Evolutionary conservation across 2,329 filamentous ascomycete genomes (phyloP).

Genomic region (Fonsecaea erecta): DNA sequence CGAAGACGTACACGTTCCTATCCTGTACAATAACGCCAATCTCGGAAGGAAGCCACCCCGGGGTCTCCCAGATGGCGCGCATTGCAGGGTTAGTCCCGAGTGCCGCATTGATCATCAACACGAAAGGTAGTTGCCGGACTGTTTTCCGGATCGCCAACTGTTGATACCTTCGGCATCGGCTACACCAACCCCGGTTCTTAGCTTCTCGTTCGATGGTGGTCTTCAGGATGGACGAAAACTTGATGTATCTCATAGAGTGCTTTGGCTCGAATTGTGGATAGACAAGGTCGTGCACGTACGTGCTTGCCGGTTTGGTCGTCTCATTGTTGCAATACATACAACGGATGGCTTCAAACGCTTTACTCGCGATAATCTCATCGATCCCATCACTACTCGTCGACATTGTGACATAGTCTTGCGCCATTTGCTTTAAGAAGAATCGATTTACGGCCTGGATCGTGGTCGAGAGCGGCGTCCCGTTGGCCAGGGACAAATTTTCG

Average conservation of each 20-base stretch:
- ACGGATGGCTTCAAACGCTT: conserved; percentile 63
- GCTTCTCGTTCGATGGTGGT: conserved; percentile 87
- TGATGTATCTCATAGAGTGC: conserved; percentile 54
- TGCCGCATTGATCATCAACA: conserved; percentile 85
- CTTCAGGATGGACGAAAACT: conserved; percentile 90
- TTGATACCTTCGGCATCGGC: conserved; percentile 87
- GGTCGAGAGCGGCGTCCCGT: conserved; percentile 71
- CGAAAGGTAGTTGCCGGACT: conserved; percentile 77
- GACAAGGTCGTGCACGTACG: conserved; percentile 81
- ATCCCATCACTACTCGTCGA: conserved; percentile 66
- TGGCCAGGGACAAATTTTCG: conserved; percentile 72
- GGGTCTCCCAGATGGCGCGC: conserved; percentile 78
- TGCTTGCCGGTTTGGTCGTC: conserved; percentile 76
- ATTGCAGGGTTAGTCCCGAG: conserved; percentile 74
- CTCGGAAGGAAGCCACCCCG: conserved; percentile 90
- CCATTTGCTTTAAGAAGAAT: conserved; percentile 82
- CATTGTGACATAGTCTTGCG: conserved; percentile 74
- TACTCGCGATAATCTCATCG: conserved; percentile 65
- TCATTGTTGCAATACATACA: conserved; percentile 89
- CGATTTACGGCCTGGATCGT: conserved; percentile 87
- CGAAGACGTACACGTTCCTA: conserved; percentile 92
- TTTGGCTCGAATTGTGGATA: conserved; percentile 64
- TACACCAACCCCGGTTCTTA: conserved; percentile 90
- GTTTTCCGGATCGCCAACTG: conserved; percentile 83
- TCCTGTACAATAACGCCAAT: conserved; percentile 89